phyloP scores from a whole-genome alignment of 257 asterid genomes.

The Asclepias syriaca region DNA sequence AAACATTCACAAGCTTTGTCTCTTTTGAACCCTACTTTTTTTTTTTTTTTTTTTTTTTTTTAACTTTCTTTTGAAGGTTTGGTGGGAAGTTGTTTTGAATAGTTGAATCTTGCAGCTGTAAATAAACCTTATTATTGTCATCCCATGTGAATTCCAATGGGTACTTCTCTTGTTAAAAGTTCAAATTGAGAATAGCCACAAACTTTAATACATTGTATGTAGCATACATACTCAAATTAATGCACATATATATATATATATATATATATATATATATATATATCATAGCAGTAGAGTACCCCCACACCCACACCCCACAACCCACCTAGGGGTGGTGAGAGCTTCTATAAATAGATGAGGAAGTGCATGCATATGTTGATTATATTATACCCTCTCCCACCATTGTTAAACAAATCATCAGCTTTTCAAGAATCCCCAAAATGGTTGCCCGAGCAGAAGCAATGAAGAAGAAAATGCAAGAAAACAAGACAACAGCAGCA shows the following conservation, averaged over 20 bases:
- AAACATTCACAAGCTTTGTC: slow-evolving; percentile 16
- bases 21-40: slow-evolving; percentile 5
- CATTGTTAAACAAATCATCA: neutral
- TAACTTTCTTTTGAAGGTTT: slow-evolving; percentile 5
- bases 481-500: slow-evolving; percentile 10
- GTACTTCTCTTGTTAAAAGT: neutral
- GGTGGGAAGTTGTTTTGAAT: slow-evolving; percentile 11
- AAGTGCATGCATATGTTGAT: slow-evolving; percentile 4
- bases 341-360: slow-evolving; percentile 31
- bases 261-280: no score
- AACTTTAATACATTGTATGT: neutral
- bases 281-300: no score
- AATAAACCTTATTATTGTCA: neutral
- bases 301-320: neutral
- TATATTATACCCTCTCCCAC: neutral
- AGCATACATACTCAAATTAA: neutral
- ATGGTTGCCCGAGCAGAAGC: slow-evolving; percentile 55
- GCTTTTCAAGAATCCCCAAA: neutral
- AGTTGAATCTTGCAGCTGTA: slow-evolving; percentile 16
- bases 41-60: no score
- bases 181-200: neutral
- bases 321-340: neutral
- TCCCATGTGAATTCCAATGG: neutral
- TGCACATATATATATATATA: no score
- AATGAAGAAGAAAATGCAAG: slow-evolving; percentile 25